Base-by-base conservation (phyloP, 345 rosid genomes). In the Hibiscus mutabilis region DNA sequence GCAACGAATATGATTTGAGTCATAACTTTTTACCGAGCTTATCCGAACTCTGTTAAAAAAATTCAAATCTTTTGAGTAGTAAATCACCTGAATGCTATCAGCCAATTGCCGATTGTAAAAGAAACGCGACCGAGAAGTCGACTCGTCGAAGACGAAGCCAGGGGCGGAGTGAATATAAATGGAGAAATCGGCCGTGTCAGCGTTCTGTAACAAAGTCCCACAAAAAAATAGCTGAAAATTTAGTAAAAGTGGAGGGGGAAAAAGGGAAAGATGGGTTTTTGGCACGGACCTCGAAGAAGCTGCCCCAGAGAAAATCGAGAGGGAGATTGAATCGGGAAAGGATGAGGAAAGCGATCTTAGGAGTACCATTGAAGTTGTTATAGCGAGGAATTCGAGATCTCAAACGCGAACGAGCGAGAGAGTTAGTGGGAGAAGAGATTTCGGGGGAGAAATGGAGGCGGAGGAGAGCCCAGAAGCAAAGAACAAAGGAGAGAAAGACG, bases 121-220 rank as follows among this genome's bases (percentile, higher is more conserved):
- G 86, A 90, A 86, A 35, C 65, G 86, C 2, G 97, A 92, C 74
- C 92, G 72, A 2, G 97, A 79, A 7, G 93, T 84, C 19, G 84
- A 73, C 70, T 86, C 90, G 77, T 92, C 89, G 75, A 95, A 89
- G 44, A 83, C 81, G 61, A 89, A 89, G 3, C 93, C 97, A 14
- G 99, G 99, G 65, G 72, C 75, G 46, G 97, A 89, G 78, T 92
- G 99, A 25, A 92, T 40, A 78, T 78, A 82, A 55, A 95, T 77
- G 15, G 97, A 87, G 83, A 88, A 90, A 47, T 83, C 86, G 12
- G 73, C 84, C 79, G 55, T 79, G 73, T 87, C 91, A 66, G 79
- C 93, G 53, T 73, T 82, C 97, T 94, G 79, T 49, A 66, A 69
- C 3, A 25, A 66, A 66, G 40, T 47, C 5, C 21, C 55, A 24